Evolutionary conservation across 2,329 filamentous ascomycete genomes (phyloP), one percentile per base, ranked within the genome.

Genomic region (Blastomyces silverae): DNA sequence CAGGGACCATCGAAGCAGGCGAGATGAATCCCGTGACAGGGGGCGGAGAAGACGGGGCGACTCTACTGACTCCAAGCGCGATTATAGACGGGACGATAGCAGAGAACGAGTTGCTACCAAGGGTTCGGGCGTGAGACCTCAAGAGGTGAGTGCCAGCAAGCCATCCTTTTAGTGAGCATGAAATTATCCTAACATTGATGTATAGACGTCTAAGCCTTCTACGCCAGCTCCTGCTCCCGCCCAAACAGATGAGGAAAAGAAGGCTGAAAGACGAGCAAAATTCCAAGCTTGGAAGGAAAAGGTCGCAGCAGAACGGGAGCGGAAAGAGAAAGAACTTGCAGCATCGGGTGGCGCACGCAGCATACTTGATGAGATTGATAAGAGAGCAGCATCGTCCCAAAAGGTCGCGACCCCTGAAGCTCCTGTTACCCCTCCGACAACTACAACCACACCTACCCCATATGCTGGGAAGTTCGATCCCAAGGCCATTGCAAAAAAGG

Each of bases 221-320:
- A 77, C 78, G 10, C 75, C 76, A 28, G 67, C 70, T 17, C 68
- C 64, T 11, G 67, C 82, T 64, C 74, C 81, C 63, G 77, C 80
- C 56, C 86, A 86, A 71, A 82, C 85, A 39, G 89, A 91, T 71
- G 85, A 86, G 67, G 87, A 91, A 61, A 91, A 89, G 73, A 91
- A 92, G 75, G 89, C 88, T 61, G 90, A 93, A 75, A 83, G 90
- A 67, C 82, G 92, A 55, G 90, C 90, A 37, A 92, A 91, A 74
- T 79, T 96, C 37, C 90, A 93, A 75, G 90, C 90, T 65, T 96
- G 92, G 92, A 96, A 96, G 79, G 89, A 91, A 77, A 93, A 92
- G 78, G 88, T 91, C 74, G 82, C 82, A 6, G 89, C 91, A 68
- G 86, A 87, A 73, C 88, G 88, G 70, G 88, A 88, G 70, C 84